Evolutionary conservation across 108 stramenopile species (phyloP), one percentile per base, ranked within the genome.

Genomic region (Craspedostauros australis): DNA sequence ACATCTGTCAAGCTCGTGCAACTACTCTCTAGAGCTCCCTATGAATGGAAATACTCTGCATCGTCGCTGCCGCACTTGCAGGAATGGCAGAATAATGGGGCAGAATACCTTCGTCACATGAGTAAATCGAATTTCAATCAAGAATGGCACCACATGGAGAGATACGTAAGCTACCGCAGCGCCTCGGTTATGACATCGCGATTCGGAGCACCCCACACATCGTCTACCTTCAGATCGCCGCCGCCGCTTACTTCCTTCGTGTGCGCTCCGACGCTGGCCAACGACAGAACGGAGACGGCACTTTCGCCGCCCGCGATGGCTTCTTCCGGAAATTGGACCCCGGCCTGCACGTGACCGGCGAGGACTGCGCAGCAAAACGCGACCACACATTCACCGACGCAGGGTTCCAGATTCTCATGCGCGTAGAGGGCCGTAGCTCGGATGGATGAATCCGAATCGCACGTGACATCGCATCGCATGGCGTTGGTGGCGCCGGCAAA

Each of bases 401-500:
- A 84, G 14, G 76, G 70, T 50, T 93, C 91, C 33, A 93, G 66
- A 67, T 93, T 83, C 7, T 80, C 66, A 47, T 93, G 91, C 6
- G 68, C 84, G 31, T 71, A 70, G 20, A 79, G 54, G 14, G 62
- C 57, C 12, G 64, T 44, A 7, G 57, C 64, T 15, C 25, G 16
- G 0, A 40, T 19, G 9, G 4, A 33, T 18, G 54, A 54, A n/a
- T 52, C 42, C 37, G 61, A 43, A 16, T 30, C 29, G n/a, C 44
- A 21, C 0, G 65, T 48, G 19, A 77, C 69, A 57, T 84, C 82
- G 44, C 60, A 60, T 4, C 77, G 69, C 78, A 84, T 84, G 0
- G 76, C 83, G 48, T 84, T 84, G n/a, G 84, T 88, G 7, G 86
- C 80, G n/a, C 91, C 91, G 11, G 83, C 91, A 31, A 93, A 73